A percentile compares a stretch with the other conserved stretches of the same genome.
phyloP scores from a whole-genome alignment of 73 alveolate species.

The Stentor roeselii region DNA sequence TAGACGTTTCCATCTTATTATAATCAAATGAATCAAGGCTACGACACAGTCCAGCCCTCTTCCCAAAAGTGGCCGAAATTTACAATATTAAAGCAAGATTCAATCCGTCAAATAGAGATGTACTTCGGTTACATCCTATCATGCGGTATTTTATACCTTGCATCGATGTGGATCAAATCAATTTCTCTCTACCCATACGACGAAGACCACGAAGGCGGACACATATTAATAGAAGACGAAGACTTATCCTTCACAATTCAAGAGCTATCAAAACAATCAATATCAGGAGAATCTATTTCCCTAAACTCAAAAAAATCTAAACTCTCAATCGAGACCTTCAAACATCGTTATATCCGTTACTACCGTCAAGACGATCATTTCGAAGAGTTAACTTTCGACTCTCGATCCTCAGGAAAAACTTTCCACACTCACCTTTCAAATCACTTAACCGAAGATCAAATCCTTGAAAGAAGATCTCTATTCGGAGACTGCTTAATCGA shows the following conservation, averaged over 20 bases:
- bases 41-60: neutral
- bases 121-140: neutral
- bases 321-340: conserved; percentile 33
- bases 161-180: neutral
- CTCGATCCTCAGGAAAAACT: neutral
- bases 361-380: conserved; percentile 11
- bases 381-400: conserved; percentile 25
- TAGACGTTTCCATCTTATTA: neutral
- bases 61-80: neutral
- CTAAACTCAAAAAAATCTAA: neutral
- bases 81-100: neutral
- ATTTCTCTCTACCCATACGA: neutral
- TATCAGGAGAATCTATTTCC: neutral
- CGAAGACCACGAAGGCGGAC: neutral
- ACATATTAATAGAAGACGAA: neutral
- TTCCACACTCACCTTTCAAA: conserved; percentile 21
- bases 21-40: neutral
- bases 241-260: neutral
- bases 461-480: neutral
- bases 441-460: neutral
- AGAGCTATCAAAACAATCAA: neutral
- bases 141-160: neutral
- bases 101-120: neutral
- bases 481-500: conserved; percentile 56
- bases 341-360: conserved; percentile 34